Conservation (phyloP, 768 basidiomycete genomes). For the Leucosporidium creatinivorum region DNA sequence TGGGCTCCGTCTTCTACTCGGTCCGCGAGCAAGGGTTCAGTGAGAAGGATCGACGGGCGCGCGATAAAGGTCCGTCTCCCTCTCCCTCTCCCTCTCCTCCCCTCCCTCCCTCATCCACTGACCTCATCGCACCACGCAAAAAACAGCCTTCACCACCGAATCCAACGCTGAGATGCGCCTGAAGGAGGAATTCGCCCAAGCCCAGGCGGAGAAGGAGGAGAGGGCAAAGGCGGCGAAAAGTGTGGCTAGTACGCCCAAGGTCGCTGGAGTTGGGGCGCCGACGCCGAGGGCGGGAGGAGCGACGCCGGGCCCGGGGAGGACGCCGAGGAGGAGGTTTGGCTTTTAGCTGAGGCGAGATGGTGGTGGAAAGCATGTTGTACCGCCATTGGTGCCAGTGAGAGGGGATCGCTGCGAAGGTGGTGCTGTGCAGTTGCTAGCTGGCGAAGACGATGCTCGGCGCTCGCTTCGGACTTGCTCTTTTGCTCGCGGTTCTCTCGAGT, state of each 20-base stretch:
- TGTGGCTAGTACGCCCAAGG: conserved; percentile 29
- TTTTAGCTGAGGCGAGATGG: conserved; percentile 4
- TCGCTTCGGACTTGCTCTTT: too few species aligned
- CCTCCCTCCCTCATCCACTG: conserved; percentile 41
- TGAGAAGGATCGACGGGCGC: conserved; percentile 56
- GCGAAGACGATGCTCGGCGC: too few species aligned
- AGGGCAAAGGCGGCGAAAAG: conserved; percentile 28
- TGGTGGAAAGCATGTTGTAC: too few species aligned
- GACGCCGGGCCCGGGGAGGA: conserved; percentile 25
- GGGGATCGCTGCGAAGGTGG: too few species aligned
- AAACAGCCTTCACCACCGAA: conserved; percentile 24
- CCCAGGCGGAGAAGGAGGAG: conserved; percentile 32
- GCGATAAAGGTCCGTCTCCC: conserved; percentile 53
- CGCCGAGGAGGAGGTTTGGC: conserved; percentile 28
- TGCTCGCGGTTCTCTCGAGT: too few species aligned
- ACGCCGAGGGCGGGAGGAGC: too few species aligned
- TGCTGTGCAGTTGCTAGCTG: too few species aligned
- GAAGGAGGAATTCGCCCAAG: conserved; percentile 31
- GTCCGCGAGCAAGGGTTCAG: conserved; percentile 98
- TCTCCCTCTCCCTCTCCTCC: conserved; percentile 63
- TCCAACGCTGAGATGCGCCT: conserved; percentile 32
- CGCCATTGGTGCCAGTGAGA: too few species aligned
- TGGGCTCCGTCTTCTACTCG: conserved; percentile 32
- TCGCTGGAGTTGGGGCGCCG: conserved; percentile 25
- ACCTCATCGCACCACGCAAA: background rate